Conservation (phyloP, 1,284 basidiomycete species). For the Cystobasidiaceae sp. region DNA sequence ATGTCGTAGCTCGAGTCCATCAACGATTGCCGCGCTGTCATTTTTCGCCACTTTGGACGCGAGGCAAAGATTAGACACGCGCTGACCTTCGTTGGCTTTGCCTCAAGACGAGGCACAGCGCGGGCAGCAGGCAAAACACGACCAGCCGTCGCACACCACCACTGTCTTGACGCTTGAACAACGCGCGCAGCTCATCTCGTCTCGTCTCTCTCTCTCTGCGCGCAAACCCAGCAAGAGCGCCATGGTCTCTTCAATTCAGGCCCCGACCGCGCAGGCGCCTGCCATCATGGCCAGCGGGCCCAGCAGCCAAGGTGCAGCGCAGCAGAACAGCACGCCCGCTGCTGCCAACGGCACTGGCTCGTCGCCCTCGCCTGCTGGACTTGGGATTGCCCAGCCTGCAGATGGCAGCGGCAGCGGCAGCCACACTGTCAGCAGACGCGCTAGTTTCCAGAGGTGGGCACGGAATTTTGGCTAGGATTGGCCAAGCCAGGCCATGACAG, state of each 20-base stretch:
- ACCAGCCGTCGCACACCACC: background rate
- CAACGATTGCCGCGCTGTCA: no score
- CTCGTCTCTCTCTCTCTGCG: background rate
- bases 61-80: no score
- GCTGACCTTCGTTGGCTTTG: background rate
- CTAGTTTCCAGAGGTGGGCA: slow-evolving; percentile 28
- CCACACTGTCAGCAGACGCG: slow-evolving; percentile 13
- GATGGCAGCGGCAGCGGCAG: background rate
- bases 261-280: background rate
- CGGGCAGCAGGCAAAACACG: no score
- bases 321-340: background rate
- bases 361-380: slow-evolving; percentile 1
- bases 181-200: background rate
- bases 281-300: slow-evolving; percentile 8
- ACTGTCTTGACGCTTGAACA: background rate
- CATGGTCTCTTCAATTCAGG: slow-evolving; percentile 7
- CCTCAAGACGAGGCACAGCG: no score
- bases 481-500: background rate
- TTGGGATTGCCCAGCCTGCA: slow-evolving; percentile 6
- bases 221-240: background rate
- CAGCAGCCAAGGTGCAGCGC: background rate
- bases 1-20: no score
- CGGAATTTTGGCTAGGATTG: background rate
- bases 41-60: no score
- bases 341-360: background rate